Base-by-base conservation (phyloP, 2,329 filamentous ascomycete species). In the Emergomyces pasteurianus region DNA sequence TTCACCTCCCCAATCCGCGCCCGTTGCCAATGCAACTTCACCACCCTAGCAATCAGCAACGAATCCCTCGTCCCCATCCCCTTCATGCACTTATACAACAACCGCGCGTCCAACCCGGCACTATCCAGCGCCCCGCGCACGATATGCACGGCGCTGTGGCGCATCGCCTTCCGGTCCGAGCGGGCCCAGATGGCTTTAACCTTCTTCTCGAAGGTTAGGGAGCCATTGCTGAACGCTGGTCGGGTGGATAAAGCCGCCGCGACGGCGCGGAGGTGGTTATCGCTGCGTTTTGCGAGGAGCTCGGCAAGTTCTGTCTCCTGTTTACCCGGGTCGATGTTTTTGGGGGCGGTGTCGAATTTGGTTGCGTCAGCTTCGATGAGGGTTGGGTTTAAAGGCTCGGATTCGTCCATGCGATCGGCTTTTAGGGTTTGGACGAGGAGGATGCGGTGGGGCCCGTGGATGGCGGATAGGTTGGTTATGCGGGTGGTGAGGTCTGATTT, bases 141-240 rank as follows among this genome's bases (percentile, higher is more conserved):
- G 71, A 92, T 87, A 70, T 83, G 86, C n/a, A 90, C 75, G 0
- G 95, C 81, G 0, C 88, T 89, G 9, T 87, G 81, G 70, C 90
- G 79, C 88, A 95, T 92, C 70, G 95, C 89, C 0, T 90, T 90
- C 0, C 84, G 86, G 73, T 95, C 94, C 70, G 91, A 86, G 77
- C 82, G 86, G 10, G 54, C 54, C 54, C 54, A 57, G 34, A 57
- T 57, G 23, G 54, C 54, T 16, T 42, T 43, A 3, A 57, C 54
- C 54, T 57, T 57, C 54, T 57, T 57, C 38, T 43, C 54, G 23
- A 57, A n/a, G 16, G 21, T 42, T n/a, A 57, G 6, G 8, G 28
- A 16, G 3, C 36, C 54, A 26, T 18, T 82, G 38, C 83, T 28
- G 49, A 31, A 52, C 14, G 49, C 26, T 82, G 70, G 89, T 92